These are phyloP conservation scores for Tulasnella sp. DNA, from an alignment of 768 basidiomycete genomes.

Conservation along the genomic window DNA sequence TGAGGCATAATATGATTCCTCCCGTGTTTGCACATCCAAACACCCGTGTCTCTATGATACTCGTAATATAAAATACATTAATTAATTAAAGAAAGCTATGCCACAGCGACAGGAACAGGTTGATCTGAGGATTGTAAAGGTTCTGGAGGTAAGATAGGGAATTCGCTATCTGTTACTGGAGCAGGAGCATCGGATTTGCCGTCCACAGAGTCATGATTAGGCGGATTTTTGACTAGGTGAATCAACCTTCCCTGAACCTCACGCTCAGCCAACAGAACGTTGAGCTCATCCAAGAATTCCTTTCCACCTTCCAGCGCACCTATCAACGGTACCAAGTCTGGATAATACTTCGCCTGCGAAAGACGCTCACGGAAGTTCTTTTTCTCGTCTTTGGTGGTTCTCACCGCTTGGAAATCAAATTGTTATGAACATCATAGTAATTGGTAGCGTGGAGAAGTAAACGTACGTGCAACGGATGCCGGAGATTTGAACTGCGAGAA, in stretches of 20 bases:
- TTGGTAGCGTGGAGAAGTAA: constrained; percentile 26
- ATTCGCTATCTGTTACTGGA: too few relatives aligned
- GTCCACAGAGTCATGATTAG: background rate
- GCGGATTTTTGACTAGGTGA: background rate
- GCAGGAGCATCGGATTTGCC: too few relatives aligned
- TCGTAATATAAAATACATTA: too few relatives aligned
- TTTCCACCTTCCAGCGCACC: constrained; percentile 11
- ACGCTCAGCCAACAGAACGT: background rate
- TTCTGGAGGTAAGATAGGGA: too few relatives aligned
- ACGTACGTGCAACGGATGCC: constrained; percentile 20
- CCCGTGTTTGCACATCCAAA: too few relatives aligned
- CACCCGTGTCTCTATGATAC: too few relatives aligned
- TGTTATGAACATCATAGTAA: background rate
- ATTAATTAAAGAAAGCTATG: too few relatives aligned
- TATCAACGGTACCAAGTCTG: constrained; percentile 4
- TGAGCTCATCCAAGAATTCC: constrained; percentile 4
- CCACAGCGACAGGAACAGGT: too few relatives aligned
- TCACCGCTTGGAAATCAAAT: constrained; percentile 1
- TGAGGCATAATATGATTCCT: too few relatives aligned
- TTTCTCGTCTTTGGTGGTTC: constrained; percentile 44
- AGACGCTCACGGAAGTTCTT: constrained; percentile 43
- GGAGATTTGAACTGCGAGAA: constrained; percentile 65
- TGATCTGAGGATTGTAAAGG: too few relatives aligned
- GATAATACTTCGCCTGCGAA: constrained; percentile 46
- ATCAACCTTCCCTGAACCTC: too few relatives aligned